Conservation (phyloP, 257 asterid genomes). For the Forsythia suspensa region DNA sequence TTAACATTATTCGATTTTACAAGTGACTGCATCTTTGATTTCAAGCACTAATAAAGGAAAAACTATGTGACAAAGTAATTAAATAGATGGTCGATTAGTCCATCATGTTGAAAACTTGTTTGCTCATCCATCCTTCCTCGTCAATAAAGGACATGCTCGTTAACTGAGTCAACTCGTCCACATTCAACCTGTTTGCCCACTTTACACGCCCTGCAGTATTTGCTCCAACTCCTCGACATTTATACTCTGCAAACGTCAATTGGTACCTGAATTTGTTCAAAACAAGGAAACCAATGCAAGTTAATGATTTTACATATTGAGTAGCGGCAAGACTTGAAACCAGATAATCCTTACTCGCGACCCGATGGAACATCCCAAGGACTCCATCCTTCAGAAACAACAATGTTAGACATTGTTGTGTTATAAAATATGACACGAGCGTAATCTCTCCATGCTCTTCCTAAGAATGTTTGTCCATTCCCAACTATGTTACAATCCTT, state of each 20-base stretch:
- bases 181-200: slow-evolving; percentile 50
- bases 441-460: slow-evolving; percentile 69
- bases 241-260: slow-evolving; percentile 58
- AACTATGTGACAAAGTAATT: neutral
- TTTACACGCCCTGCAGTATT: slow-evolving; percentile 43
- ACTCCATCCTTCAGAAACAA: slow-evolving; percentile 66
- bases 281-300: neutral
- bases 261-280: slow-evolving; percentile 31
- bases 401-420: slow-evolving; percentile 37
- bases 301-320: neutral
- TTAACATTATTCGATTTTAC: neutral
- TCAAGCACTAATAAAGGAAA: neutral
- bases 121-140: slow-evolving; percentile 56
- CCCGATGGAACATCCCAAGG: slow-evolving; percentile 35
- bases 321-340: neutral
- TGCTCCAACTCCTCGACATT: slow-evolving; percentile 60
- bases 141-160: slow-evolving; percentile 53
- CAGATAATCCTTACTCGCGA: slow-evolving; percentile 44
- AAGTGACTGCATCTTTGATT: neutral
- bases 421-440: slow-evolving; percentile 64
- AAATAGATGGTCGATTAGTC: neutral
- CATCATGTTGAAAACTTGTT: slow-evolving; percentile 19
- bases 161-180: slow-evolving; percentile 19
- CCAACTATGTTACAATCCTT: slow-evolving; percentile 38
- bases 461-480: slow-evolving; percentile 40